Conservation (phyloP, 164 flowering plant species). For the Aristolochia contorta region DNA sequence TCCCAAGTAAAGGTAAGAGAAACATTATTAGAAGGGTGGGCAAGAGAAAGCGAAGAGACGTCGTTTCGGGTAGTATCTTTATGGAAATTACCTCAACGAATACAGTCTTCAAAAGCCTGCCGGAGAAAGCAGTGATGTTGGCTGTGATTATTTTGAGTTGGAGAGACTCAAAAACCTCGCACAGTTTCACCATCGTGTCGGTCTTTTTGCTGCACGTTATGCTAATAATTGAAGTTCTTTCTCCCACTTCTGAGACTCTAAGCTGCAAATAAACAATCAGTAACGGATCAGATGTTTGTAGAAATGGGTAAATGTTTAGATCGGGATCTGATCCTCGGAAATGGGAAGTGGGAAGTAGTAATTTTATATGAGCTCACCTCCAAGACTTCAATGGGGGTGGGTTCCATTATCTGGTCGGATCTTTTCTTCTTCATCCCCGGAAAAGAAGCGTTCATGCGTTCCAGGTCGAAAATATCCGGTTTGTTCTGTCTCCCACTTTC, state of each 20-base stretch:
- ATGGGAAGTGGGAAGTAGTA: background rate
- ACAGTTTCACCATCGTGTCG: slow-evolving; percentile 73
- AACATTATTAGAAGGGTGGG: too few relatives aligned
- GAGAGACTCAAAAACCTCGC: slow-evolving; percentile 64
- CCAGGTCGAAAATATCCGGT: slow-evolving; percentile 2
- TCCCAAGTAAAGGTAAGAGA: too few relatives aligned
- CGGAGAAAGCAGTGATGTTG: slow-evolving; percentile 57
- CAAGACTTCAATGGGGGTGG: slow-evolving; percentile 39
- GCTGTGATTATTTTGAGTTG: slow-evolving; percentile 65
- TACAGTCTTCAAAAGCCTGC: slow-evolving; percentile 56
- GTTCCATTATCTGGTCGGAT: slow-evolving; percentile 10
- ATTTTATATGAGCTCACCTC: slow-evolving; percentile 27
- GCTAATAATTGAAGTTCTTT: slow-evolving; percentile 51
- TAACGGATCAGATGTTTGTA: background rate
- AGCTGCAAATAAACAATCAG: slow-evolving; percentile 27
- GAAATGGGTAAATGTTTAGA: background rate
- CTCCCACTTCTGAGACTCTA: slow-evolving; percentile 52
- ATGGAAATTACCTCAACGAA: slow-evolving; percentile 52
- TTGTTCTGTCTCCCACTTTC: slow-evolving; percentile 33
- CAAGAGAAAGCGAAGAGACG: background rate
- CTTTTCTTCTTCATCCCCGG: slow-evolving; percentile 35
- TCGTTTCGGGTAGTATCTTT: too few relatives aligned
- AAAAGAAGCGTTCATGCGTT: background rate
- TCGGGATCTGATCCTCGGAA: background rate
- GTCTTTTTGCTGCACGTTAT: slow-evolving; percentile 52